These are phyloP conservation scores for Ustilago xerochloae DNA, from an alignment of 1,284 basidiomycete species.

Conservation along the genomic window DNA sequence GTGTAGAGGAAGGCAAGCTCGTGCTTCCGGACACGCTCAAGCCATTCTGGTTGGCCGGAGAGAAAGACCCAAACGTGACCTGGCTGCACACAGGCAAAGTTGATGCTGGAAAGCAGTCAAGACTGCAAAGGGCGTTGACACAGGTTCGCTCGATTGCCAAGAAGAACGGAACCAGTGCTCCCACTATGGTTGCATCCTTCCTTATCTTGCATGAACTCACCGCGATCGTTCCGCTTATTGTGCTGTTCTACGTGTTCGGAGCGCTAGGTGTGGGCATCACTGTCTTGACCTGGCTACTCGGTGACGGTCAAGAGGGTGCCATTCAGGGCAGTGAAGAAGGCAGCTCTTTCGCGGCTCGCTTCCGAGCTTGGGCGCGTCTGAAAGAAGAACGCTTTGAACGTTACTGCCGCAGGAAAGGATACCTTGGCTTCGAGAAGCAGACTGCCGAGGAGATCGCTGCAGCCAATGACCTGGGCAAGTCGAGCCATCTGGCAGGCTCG, in stretches of 20 bases:
- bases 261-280: constrained; percentile 78
- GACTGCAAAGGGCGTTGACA: constrained; percentile 29
- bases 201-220: constrained; percentile 87
- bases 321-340: constrained; percentile 4
- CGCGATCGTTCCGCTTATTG: constrained; percentile 80
- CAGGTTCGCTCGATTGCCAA: constrained; percentile 46
- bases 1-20: constrained; percentile 37
- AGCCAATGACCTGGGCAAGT: constrained; percentile 48
- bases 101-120: constrained; percentile 12
- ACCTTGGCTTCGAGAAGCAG: constrained; percentile 81
- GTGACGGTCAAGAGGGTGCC: constrained; percentile 4
- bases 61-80: constrained; percentile 39
- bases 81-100: constrained; percentile 46
- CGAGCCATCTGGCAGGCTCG: constrained; percentile 72
- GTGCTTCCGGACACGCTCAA: constrained; percentile 56
- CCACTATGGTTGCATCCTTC: constrained; percentile 83
- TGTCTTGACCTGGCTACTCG: constrained; percentile 71
- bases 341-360: constrained; percentile 8
- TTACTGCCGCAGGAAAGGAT: constrained; percentile 81
- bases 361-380: constrained; percentile 24
- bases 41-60: constrained; percentile 58
- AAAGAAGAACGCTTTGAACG: constrained; percentile 74
- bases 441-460: constrained; percentile 28
- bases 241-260: constrained; percentile 79
- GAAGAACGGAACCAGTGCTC: constrained; percentile 74